A percentile compares a stretch with the other conserved stretches of the same genome.
phyloP scores from a whole-genome alignment of 1,284 basidiomycete species.

The Cryptococcus jaspeensis region DNA sequence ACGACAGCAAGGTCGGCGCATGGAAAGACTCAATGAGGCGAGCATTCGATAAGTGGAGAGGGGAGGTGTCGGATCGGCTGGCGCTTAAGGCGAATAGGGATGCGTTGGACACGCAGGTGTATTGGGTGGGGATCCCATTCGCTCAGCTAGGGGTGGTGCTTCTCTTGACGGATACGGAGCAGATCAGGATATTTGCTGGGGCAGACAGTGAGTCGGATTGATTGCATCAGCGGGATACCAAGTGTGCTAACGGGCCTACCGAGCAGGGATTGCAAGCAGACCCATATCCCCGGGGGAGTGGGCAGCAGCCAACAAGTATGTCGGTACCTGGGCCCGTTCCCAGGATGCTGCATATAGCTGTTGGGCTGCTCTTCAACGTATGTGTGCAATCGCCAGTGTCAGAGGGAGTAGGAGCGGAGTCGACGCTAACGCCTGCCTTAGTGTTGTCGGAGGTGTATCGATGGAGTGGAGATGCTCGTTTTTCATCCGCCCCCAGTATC shows the following conservation, averaged over 20 bases:
- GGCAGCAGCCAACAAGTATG: constrained; percentile 22
- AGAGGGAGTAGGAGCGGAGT: too few relatives aligned
- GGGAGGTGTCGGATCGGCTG: constrained; percentile 4
- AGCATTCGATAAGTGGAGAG: constrained; percentile 18
- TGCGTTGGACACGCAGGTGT: constrained; percentile 8
- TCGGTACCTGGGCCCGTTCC: constrained; percentile 21
- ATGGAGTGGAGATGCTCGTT: constrained; percentile 16
- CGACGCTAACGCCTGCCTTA: not conserved
- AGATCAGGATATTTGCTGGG: constrained; percentile 29
- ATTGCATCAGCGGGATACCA: not conserved
- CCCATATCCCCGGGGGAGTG: constrained; percentile 25
- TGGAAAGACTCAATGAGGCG: constrained; percentile 27
- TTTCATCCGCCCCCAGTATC: constrained; percentile 12
- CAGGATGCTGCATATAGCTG: constrained; percentile 23
- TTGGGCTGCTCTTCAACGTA: constrained; percentile 19
- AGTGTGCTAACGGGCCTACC: not conserved
- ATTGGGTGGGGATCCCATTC: constrained; percentile 23
- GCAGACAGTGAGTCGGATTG: constrained; percentile 12
- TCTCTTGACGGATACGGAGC: constrained; percentile 25
- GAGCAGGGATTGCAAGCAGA: constrained; percentile 19
- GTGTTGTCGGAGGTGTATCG: constrained; percentile 13
- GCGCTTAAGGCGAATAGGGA: not conserved
- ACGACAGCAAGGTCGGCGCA: constrained; percentile 19
- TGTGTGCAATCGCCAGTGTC: not conserved
- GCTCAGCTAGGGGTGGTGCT: constrained; percentile 23